Conservation (phyloP, 108 stramenopile genomes). For the Discostella pseudostelligera region DNA sequence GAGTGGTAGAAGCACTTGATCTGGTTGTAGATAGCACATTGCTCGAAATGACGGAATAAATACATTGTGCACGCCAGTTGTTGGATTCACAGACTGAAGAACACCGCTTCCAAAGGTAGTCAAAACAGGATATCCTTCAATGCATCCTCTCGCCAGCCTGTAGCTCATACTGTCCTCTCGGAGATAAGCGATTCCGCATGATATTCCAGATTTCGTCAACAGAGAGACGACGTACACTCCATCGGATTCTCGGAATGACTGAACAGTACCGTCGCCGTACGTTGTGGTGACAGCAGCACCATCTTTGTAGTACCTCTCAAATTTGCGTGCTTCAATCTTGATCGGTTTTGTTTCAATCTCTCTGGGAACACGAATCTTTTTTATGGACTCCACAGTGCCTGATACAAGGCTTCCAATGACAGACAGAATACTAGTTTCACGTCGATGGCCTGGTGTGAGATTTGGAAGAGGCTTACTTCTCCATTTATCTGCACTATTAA, state of each 20-base stretch:
- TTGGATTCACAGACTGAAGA: constrained; percentile 84
- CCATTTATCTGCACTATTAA: constrained; percentile 69
- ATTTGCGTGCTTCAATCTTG: constrained; percentile 35
- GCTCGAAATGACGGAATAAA: constrained; percentile 64
- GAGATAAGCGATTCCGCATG: constrained; percentile 56
- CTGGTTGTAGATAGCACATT: constrained; percentile 86
- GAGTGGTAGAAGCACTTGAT: constrained; percentile 69
- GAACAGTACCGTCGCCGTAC: constrained; percentile 77
- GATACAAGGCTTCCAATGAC: constrained; percentile 68
- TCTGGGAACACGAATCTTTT: constrained; percentile 43
- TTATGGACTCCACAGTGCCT: constrained; percentile 43
- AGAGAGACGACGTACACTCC: constrained; percentile 79
- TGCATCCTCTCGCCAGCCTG: constrained; percentile 78
- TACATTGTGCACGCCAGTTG: constrained; percentile 89
- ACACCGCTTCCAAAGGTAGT: constrained; percentile 77
- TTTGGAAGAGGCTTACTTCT: constrained; percentile 49
- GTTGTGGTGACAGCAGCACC: constrained; percentile 77
- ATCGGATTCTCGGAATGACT: constrained; percentile 64
- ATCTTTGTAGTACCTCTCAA: constrained; percentile 76
- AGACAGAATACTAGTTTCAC: constrained; percentile 54
- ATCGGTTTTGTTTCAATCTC: constrained; percentile 41
- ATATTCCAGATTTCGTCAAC: constrained; percentile 48
- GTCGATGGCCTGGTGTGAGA: constrained; percentile 22
- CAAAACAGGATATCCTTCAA: constrained; percentile 86
- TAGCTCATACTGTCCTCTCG: constrained; percentile 65